Evolutionary conservation across 2,329 filamentous ascomycete species (phyloP), one percentile per base, ranked within the genome.

Genomic region (Phaeosphaeriaceae sp.): DNA sequence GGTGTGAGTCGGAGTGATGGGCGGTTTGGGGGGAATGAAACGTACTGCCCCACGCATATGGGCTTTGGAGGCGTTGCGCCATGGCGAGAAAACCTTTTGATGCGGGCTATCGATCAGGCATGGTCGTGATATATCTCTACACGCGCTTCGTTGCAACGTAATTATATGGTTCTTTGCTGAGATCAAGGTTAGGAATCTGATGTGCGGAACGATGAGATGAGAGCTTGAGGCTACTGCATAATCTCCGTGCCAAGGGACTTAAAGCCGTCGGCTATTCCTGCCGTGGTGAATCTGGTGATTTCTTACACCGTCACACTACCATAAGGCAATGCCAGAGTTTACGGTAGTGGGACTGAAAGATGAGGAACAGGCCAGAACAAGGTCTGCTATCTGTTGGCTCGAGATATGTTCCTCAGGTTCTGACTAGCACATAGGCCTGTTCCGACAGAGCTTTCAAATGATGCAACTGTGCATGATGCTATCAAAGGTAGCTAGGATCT

Each of bases 401-500:
- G 20, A 15, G 3, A 19, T 44, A 9, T 20, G 17, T 2, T 10
- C 15, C 20, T 19, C 41, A 44, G 20, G 3, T 21, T 19, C 56
- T 61, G 42, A 62, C 51, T 36, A 17, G 49, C 48, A 20, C 27
- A 19, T 21, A 76, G 73, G 57, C 66, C 67, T 56, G 73, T 73
- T 24, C 73, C 73, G 9, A 73, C 66, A 5, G 69, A 69, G n/a
- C 66, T 74, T 31, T 60, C 69, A 46, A 60, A 60, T 15, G 62
- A 60, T 21, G 67, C 54, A 24, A 67, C 53, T 20, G 49, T 74
- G 48, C 54, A 68, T 33, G 72, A 75, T 68, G 73, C 75, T 70
- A 67, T 78, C 71, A 72, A 69, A 78, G 76, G 76, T 78, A 67
- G 31, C 31, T 36, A 36, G 13, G 11, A 15, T 11, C 31, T 36